Evolutionary conservation across 345 rosid genomes (phyloP).

Genomic region (Laguncularia racemosa): DNA sequence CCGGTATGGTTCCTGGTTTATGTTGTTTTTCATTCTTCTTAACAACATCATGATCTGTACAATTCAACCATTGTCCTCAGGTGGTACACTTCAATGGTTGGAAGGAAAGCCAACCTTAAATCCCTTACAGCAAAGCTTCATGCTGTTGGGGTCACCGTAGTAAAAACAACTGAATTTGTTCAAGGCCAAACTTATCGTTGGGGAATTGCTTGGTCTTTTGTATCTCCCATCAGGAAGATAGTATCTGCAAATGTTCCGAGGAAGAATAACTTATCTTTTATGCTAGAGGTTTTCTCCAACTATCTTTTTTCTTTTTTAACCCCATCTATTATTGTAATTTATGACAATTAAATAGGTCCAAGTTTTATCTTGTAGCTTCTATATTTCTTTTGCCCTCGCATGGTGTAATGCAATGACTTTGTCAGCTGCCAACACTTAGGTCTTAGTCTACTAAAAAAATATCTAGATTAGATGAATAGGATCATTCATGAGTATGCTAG

Average conservation of each 20-base stretch:
- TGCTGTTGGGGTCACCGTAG: constrained; percentile 57
- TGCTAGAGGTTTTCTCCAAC: constrained; percentile 57
- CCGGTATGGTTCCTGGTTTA: constrained; percentile 25
- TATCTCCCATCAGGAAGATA: constrained; percentile 58
- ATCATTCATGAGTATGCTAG: no score
- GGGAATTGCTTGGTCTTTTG: constrained; percentile 93
- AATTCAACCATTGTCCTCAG: constrained; percentile 21
- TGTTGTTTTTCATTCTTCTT: not conserved
- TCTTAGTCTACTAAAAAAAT: no score
- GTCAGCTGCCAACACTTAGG: no score
- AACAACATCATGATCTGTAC: no score
- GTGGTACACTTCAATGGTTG: constrained; percentile 94
- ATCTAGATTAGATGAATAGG: no score
- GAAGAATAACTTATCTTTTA: constrained; percentile 50
- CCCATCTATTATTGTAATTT: not conserved
- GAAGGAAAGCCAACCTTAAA: constrained; percentile 77
- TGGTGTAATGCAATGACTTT: not conserved
- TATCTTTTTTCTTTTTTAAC: not conserved
- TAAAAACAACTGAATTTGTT: constrained; percentile 83
- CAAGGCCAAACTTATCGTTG: constrained; percentile 89
- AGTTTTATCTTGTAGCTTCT: not conserved
- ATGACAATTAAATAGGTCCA: not conserved
- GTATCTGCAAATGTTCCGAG: constrained; percentile 32
- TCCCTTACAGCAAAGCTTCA: constrained; percentile 62
- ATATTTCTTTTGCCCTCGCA: not conserved